phyloP scores from a whole-genome alignment of 257 asterid species.

The Gardenia jasminoides region DNA sequence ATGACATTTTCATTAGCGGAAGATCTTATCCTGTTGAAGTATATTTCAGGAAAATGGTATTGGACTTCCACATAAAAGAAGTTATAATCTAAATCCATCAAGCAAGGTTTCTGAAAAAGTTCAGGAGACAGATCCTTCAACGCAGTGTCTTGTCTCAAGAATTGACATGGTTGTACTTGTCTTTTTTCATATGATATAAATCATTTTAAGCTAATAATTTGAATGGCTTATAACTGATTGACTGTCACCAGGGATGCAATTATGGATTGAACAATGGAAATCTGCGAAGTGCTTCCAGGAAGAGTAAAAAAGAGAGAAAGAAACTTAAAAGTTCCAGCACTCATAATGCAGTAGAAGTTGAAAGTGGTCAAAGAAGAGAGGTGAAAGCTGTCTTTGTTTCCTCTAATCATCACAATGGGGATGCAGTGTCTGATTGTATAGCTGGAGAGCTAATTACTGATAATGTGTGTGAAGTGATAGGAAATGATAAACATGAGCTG shows the following conservation, averaged over 20 bases:
- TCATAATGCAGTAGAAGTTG: slow-evolving; percentile 40
- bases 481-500: slow-evolving; percentile 32
- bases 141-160: slow-evolving; percentile 40
- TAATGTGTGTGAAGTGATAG: slow-evolving; percentile 25
- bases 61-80: slow-evolving; percentile 29
- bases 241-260: slow-evolving; percentile 68
- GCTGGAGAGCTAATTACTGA: slow-evolving; percentile 41
- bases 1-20: slow-evolving; percentile 14
- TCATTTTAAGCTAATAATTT: slow-evolving; percentile 33
- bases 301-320: slow-evolving; percentile 76
- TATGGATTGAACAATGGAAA: slow-evolving; percentile 51
- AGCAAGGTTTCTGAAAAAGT: slow-evolving; percentile 30
- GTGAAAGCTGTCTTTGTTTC: slow-evolving; percentile 35
- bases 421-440: slow-evolving; percentile 36
- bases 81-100: slow-evolving; percentile 39
- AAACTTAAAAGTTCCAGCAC: slow-evolving; percentile 52
- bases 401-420: slow-evolving; percentile 37
- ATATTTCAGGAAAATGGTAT: slow-evolving; percentile 56
- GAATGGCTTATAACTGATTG: slow-evolving; percentile 55
- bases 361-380: slow-evolving; percentile 44
- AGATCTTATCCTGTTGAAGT: slow-evolving; percentile 22
- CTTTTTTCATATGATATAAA: slow-evolving; percentile 30
- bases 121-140: slow-evolving; percentile 44
- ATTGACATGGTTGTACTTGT: slow-evolving; percentile 62
- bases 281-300: slow-evolving; percentile 60